Evolutionary conservation across 1,139 yeast genomes (phyloP).

Genomic region (Kodamaea plutei): DNA sequence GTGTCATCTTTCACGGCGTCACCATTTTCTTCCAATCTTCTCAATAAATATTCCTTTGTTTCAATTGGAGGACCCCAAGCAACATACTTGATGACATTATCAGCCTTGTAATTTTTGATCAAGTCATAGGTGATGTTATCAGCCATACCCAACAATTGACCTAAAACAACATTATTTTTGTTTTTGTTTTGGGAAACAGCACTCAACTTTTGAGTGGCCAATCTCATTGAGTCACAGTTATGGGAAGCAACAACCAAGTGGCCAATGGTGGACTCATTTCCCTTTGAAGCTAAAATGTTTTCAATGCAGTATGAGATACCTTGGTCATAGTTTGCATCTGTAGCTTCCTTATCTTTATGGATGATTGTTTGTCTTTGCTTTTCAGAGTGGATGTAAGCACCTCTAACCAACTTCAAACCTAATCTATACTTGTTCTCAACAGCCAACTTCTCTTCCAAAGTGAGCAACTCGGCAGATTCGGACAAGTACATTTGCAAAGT

Average conservation of each 20-base stretch:
- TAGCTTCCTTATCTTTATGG: conserved; percentile 67
- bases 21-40: conserved; percentile 95
- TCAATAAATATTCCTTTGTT: conserved; percentile 82
- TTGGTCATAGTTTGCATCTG: conserved; percentile 72
- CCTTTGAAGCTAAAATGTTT: conserved; percentile 46
- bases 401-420: conserved; percentile 93
- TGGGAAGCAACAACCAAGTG: conserved; percentile 93
- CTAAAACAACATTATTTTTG: conserved; percentile 71
- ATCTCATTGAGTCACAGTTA: conserved; percentile 71
- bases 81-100: conserved; percentile 85
- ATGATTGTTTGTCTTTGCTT: conserved; percentile 62
- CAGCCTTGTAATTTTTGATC: conserved; percentile 58
- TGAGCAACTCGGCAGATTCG: conserved; percentile 60
- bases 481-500: conserved; percentile 91
- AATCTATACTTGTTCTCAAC: conserved; percentile 58
- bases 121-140: conserved; percentile 81
- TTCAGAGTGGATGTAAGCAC: conserved; percentile 94
- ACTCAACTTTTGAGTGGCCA: conserved; percentile 58
- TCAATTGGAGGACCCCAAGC: conserved; percentile 98
- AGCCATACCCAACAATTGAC: conserved; percentile 94
- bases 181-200: conserved; percentile 22
- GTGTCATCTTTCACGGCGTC: conserved; percentile 90
- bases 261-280: conserved; percentile 57
- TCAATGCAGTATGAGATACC: conserved; percentile 67
- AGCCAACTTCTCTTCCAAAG: conserved; percentile 65